Base-by-base conservation (phyloP, 352 stramenopile genomes). In the Phytophthora ramorum region DNA sequence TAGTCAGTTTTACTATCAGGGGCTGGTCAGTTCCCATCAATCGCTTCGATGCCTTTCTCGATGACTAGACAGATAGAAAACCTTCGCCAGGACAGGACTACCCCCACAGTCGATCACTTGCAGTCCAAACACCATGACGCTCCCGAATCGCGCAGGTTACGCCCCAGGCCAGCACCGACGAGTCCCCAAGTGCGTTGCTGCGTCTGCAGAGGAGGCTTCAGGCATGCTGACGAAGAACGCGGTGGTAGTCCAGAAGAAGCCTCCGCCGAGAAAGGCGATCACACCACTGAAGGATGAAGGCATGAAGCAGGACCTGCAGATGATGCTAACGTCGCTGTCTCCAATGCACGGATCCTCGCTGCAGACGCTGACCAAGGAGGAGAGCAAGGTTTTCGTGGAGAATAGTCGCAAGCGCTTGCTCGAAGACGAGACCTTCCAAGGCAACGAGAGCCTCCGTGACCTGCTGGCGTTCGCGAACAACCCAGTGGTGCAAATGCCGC, bases 141-240 rank as follows among this genome's bases (percentile, higher is more conserved):
- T 91, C 17, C 82, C 84, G 16, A 91, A 91, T 61, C 80, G 76
- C 38, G 4, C 41, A 47, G 71, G 74, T 50, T 92, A 91, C 71
- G 69, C 53, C 16, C 72, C 76, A 13, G 75, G 78, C 26, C 74
- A 85, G 41, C 77, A 81, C 59, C 73, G 75, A 26, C 45, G 45
- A 46, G 56, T 75, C 47, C 64, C 45, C 13, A 83, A 83, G 53
- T 69, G 59, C 55, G 12, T 41, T 17, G 32, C 56, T 20, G 32
- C 34, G 14, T 45, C 49, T 26, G n/a, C 40, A 52, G 48, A 54
- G 13, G 34, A 59, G 28, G 30, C 6, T 43, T 38, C 32, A 28
- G 8, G 2, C 14, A 7, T 20, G 30, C 32, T 20, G 10, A 4
- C 20, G 4, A 50, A 62, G 38, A 40, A 14, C 13, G 30, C 17